Evolutionary conservation across 108 stramenopile species (phyloP), one percentile per base, ranked within the genome.

Genomic region (Fistulifera pelliculosa): DNA sequence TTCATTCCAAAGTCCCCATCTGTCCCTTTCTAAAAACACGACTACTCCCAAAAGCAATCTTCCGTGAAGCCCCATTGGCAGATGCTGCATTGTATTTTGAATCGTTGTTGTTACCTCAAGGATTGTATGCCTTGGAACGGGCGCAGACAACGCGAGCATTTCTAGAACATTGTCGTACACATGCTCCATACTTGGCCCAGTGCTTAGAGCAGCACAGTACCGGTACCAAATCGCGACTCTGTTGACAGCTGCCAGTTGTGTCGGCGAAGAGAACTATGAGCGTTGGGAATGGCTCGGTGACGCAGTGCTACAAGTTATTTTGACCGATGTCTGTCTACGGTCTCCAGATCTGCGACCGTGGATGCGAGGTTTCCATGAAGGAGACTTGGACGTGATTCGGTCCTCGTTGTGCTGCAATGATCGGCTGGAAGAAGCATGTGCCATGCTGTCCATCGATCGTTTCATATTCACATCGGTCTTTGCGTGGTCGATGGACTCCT

Each of bases 381-480:
- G 81, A 11, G 69, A 76, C 41, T 59, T 76, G 26, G 65, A 71
- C 16, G 16, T 64, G 21, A 44, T 76, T 27, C 62, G 77, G 40
- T 75, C 74, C 42, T 71, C 64, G 1, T 71, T 81, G 75, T 75
- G 80, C 23, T 64, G 44, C 14, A 81, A 81, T 58, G 57, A 71
- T 6, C 52, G 64, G 14, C 45, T 76, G 19, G 24, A 39, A 19
- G 50, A 60, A 52, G 54, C 56, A 22, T 75, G 68, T 38, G 59
- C 15, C 10, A 42, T 43, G 44, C 60, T 62, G 10, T 61, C 66
- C 1, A 35, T 83, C 2, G 57, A 64, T 12, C 16, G 52, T 2
- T 83, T 60, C 61, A 63, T 83, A 14, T 27, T 79, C 45, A 61
- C 58, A 8, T 40, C 61, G 16, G 47, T 64, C 2, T 53, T 83